Conservation (phyloP, 2,329 filamentous ascomycete species). For the Dendryphion nanum region DNA sequence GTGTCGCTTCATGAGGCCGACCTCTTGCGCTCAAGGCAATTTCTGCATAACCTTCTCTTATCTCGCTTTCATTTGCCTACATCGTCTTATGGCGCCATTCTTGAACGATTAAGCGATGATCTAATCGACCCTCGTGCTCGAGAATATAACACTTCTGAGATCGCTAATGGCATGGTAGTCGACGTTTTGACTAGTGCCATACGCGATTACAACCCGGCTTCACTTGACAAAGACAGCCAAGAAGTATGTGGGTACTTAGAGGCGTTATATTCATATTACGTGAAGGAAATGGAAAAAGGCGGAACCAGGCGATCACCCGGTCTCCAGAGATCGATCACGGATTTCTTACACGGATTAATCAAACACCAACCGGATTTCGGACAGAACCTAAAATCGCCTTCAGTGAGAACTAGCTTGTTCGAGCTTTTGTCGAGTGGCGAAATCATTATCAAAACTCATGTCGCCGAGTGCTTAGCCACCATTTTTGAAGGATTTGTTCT, state of each 20-base stretch:
- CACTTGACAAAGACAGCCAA: constrained; percentile 23
- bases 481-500: constrained; percentile 84
- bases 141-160: constrained; percentile 38
- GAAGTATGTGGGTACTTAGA: constrained; percentile 62
- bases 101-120: constrained; percentile 30
- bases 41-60: constrained; percentile 25
- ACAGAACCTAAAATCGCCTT: constrained; percentile 57
- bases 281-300: constrained; percentile 64
- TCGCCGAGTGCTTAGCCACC: constrained; percentile 66
- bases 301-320: constrained; percentile 65
- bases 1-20: constrained; percentile 25
- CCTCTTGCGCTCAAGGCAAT: constrained; percentile 27
- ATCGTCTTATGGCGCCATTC: constrained; percentile 23
- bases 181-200: constrained; percentile 31
- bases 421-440: constrained; percentile 65
- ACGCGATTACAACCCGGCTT: constrained; percentile 20
- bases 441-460: constrained; percentile 71
- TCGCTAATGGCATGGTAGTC: constrained; percentile 36
- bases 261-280: constrained; percentile 77
- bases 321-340: constrained; percentile 65
- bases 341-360: constrained; percentile 69
- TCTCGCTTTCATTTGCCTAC: constrained; percentile 20
- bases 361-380: constrained; percentile 67
- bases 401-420: constrained; percentile 70
- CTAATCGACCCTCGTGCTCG: constrained; percentile 33